Percentiles rank a stretch among this genome's conserved stretches.
phyloP scores from a whole-genome alignment of 2,329 filamentous ascomycete species.

The Byssochlamys sp. region DNA sequence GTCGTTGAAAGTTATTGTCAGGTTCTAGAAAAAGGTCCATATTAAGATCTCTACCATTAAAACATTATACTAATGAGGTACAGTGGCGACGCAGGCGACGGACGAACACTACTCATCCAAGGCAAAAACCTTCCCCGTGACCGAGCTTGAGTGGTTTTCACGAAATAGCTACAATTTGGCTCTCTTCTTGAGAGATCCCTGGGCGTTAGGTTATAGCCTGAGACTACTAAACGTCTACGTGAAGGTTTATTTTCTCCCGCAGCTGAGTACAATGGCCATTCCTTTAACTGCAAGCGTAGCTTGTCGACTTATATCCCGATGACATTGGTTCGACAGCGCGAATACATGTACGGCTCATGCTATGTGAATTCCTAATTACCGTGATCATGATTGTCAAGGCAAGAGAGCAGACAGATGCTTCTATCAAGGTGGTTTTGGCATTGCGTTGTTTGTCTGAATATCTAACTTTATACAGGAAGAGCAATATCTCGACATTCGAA shows the following conservation, averaged over 20 bases:
- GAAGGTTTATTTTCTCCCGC: slow-evolving; percentile 19
- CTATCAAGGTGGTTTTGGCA: slow-evolving; percentile 26
- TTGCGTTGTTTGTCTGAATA: neutral
- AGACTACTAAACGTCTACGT: slow-evolving; percentile 44
- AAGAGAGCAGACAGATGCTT: slow-evolving; percentile 33
- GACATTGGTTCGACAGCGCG: slow-evolving; percentile 10
- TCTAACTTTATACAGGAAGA: slow-evolving; percentile 38
- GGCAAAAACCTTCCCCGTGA: slow-evolving; percentile 46
- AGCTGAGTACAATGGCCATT: no score
- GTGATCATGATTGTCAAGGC: slow-evolving; percentile 40
- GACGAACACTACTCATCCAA: slow-evolving; percentile 32
- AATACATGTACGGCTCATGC: slow-evolving; percentile 51
- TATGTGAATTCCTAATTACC: slow-evolving; percentile 59
- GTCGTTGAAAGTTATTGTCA: slow-evolving; percentile 37
- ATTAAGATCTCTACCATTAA: no score
- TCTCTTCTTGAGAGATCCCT: slow-evolving; percentile 51
- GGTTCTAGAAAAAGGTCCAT: no score
- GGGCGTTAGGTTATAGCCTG: slow-evolving; percentile 46
- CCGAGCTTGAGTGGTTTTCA: slow-evolving; percentile 75
- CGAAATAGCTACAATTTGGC: slow-evolving; percentile 72
- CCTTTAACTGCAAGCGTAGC: slow-evolving; percentile 14
- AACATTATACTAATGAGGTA: no score
- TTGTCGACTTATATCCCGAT: slow-evolving; percentile 31
- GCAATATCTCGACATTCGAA: slow-evolving; percentile 53
- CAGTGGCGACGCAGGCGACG: slow-evolving; percentile 38